Base-by-base conservation (phyloP, 2,329 filamentous ascomycete genomes). In the Cercospora janseana region DNA sequence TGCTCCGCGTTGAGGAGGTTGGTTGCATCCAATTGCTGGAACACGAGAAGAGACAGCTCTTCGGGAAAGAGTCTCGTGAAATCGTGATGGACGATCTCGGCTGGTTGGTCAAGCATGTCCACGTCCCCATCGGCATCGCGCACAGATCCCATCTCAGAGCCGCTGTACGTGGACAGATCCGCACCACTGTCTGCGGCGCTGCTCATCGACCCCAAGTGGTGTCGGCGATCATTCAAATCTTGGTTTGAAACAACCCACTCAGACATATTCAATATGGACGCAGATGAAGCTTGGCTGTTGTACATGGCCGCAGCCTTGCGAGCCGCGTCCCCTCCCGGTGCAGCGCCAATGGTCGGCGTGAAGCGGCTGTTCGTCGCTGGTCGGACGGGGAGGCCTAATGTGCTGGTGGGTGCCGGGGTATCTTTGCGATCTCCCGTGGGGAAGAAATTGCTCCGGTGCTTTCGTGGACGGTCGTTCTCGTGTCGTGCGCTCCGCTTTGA, bases 21-120 rank as follows among this genome's bases (percentile, higher is more conserved):
- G 29, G 70, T 65, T 4, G 77, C 76, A 55, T 84, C 81, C 31
- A 86, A 74, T 60, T 78, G 79, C 1, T 79, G 77, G 48, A 86
- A 72, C 43, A 85, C 74, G 32, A 79, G 72, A 20, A 79, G 75
- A 52, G 77, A 72, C 31, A 86, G 71, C 65, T 86, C 83, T 8
- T 75, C 68, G 2, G 82, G 82, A 3, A 86, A 70, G 6, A 71
- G 67, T 29, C 69, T 67, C 26, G 79, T 72, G 15, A 62, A 58
- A 43, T 64, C 61, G 24, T 46, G 48, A 15, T 29, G 40, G 9
- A 43, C 26, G 26, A 37, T 47, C 37, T 49, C 38, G 42, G 31
- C 20, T 26, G 23, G 31, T 34, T 35, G 12, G 8, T 49, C 34
- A 27, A 56, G 43, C 60, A 65, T 63, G 38, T 63, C 57, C 18